phyloP scores from a whole-genome alignment of 2,329 filamentous ascomycete species.

The Penicillium verrucosum region DNA sequence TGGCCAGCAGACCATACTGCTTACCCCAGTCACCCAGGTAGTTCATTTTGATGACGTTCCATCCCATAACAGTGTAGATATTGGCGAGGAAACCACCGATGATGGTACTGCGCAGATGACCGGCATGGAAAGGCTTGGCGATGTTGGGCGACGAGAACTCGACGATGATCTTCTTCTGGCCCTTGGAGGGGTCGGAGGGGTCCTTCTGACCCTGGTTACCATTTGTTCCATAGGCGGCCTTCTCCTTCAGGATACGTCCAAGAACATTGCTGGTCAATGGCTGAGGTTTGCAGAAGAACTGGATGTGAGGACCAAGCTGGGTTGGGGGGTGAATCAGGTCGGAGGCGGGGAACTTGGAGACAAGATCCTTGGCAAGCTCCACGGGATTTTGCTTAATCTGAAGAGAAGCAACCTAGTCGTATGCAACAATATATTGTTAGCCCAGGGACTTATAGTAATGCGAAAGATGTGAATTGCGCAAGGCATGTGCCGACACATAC shows the following conservation, averaged over 20 bases:
- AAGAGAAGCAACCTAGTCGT: slow-evolving; percentile 39
- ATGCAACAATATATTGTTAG: neutral
- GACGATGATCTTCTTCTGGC: slow-evolving; percentile 58
- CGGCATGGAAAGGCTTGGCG: slow-evolving; percentile 64
- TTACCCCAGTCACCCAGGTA: slow-evolving; percentile 68
- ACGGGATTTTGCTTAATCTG: slow-evolving; percentile 58
- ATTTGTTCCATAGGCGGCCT: slow-evolving; percentile 59
- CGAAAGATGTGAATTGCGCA: neutral
- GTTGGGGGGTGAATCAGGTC: slow-evolving; percentile 57
- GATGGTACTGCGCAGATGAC: slow-evolving; percentile 64
- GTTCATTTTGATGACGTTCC: slow-evolving; percentile 63
- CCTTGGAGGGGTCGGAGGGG: slow-evolving; percentile 53
- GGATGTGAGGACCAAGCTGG: slow-evolving; percentile 57
- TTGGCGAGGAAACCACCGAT: slow-evolving; percentile 65
- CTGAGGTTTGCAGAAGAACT: slow-evolving; percentile 63
- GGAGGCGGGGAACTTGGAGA: slow-evolving; percentile 56
- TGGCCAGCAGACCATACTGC: slow-evolving; percentile 62
- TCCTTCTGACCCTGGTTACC: slow-evolving; percentile 58
- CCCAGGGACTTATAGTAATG: neutral
- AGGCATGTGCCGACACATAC: slow-evolving; percentile 28
- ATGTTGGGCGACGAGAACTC: slow-evolving; percentile 68
- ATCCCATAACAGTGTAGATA: slow-evolving; percentile 58
- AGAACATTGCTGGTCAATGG: slow-evolving; percentile 57
- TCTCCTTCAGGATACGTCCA: slow-evolving; percentile 57
- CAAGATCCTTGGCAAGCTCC: slow-evolving; percentile 55